Percentiles rank a stretch among this genome's conserved stretches.
phyloP scores from a whole-genome alignment of 1,139 yeast genomes.

The Hansenula anomala region DNA sequence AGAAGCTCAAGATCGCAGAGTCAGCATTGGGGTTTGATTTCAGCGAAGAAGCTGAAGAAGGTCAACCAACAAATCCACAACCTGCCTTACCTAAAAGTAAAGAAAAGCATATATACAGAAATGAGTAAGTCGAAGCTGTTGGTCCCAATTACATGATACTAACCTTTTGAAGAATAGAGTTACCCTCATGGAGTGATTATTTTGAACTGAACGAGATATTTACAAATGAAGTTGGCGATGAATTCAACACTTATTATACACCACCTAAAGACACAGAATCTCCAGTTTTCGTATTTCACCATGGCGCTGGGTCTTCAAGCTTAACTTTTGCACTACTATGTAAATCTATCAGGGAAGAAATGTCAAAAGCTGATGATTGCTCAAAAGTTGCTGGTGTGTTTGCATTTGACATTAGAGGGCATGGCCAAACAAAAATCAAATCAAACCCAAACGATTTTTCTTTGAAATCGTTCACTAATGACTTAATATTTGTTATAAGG shows the following conservation, averaged over 20 bases:
- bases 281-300: constrained; percentile 72
- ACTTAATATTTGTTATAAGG: constrained; percentile 46
- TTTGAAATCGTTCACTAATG: constrained; percentile 49
- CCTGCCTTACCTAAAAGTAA: constrained; percentile 5
- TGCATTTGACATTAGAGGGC: constrained; percentile 80
- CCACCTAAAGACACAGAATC: constrained; percentile 41
- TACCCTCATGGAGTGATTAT: constrained; percentile 36
- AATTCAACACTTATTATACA: constrained; percentile 56
- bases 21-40: constrained; percentile 32
- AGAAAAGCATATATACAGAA: constrained; percentile 3
- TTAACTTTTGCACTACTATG: constrained; percentile 65
- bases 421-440: constrained; percentile 48
- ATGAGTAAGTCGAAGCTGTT: neutral
- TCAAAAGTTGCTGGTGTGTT: constrained; percentile 48
- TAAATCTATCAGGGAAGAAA: constrained; percentile 27
- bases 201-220: constrained; percentile 31
- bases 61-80: constrained; percentile 8
- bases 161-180: constrained; percentile 3
- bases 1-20: constrained; percentile 36
- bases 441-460: constrained; percentile 36
- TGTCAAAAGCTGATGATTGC: constrained; percentile 18
- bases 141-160: neutral
- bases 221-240: constrained; percentile 21
- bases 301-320: constrained; percentile 93
- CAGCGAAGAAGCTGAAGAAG: constrained; percentile 27